Evolutionary conservation across 164 flowering plant species (phyloP).

Genomic region (Tetrastigma voinierianum): DNA sequence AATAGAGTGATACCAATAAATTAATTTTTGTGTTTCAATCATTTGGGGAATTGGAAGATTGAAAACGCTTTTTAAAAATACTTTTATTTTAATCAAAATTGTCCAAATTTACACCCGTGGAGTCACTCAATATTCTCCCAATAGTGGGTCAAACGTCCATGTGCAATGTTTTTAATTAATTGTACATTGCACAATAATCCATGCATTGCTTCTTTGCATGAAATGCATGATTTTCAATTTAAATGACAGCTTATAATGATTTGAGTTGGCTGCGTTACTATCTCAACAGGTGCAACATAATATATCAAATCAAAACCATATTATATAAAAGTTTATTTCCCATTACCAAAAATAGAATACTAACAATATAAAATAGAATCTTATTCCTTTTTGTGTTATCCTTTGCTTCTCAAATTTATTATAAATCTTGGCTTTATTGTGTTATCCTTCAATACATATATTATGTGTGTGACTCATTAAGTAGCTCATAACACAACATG

Average conservation of each 20-base stretch:
- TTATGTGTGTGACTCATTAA: constrained; percentile 6
- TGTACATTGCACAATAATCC: constrained; percentile 9
- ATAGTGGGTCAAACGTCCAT: not conserved
- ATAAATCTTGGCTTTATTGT: not conserved
- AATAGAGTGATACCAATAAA: too few relatives aligned
- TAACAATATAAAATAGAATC: not conserved
- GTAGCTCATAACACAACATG: too few relatives aligned
- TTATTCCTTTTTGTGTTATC: not conserved
- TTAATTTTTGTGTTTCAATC: too few relatives aligned
- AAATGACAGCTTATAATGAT: not conserved
- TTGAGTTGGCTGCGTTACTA: too few relatives aligned
- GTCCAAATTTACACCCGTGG: too few relatives aligned
- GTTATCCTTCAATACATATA: not conserved
- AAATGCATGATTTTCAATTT: not conserved
- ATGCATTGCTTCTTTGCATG: constrained; percentile 1
- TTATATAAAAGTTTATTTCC: not conserved
- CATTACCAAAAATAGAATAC: not conserved
- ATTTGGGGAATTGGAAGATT: too few relatives aligned
- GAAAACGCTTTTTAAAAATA: too few relatives aligned
- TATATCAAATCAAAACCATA: not conserved
- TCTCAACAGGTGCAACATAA: not conserved
- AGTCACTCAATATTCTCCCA: too few relatives aligned
- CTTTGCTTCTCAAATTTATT: not conserved
- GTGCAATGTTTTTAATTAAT: constrained; percentile 13
- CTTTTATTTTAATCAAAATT: too few relatives aligned